Percentiles rank a stretch among this genome's conserved stretches.
These are phyloP conservation scores for Ophiostoma novo-ulmi DNA, from an alignment of 2,329 filamentous ascomycete genomes.

Conservation along the genomic window DNA sequence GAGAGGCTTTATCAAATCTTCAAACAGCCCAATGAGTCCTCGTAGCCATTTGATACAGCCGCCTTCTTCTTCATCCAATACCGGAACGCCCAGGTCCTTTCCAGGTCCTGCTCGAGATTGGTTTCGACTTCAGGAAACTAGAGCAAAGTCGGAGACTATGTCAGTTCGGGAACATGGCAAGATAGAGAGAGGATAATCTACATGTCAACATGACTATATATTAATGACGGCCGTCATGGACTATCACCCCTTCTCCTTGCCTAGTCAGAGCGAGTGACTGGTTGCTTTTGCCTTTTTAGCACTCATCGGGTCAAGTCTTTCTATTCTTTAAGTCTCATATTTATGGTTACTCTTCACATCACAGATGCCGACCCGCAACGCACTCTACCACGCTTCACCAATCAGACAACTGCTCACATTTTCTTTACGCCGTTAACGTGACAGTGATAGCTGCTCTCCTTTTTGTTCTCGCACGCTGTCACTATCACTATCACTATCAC, in stretches of 20 bases:
- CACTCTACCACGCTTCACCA: not conserved
- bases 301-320: too few species aligned
- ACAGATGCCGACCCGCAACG: not conserved
- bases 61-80: not conserved
- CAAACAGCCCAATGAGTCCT: constrained; percentile 2
- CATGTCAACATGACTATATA: not conserved
- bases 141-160: not conserved
- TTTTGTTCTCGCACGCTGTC: not conserved
- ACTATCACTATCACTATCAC: constrained; percentile 15
- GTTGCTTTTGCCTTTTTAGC: too few species aligned
- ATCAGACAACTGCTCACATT: not conserved
- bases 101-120: not conserved
- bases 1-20: not conserved
- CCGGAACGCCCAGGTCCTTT: not conserved
- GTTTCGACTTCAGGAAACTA: not conserved
- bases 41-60: not conserved
- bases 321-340: too few species aligned
- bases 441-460: not conserved
- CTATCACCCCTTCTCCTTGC: not conserved
- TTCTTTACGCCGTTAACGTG: not conserved
- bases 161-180: not conserved
- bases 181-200: not conserved
- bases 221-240: not conserved
- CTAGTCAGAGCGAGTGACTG: not conserved
- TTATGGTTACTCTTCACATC: too few species aligned